A percentile compares a stretch with the other conserved stretches of the same genome.
Evolutionary conservation across 2,329 filamentous ascomycete genomes (phyloP).

Genomic region (Talaromyces islandicus): DNA sequence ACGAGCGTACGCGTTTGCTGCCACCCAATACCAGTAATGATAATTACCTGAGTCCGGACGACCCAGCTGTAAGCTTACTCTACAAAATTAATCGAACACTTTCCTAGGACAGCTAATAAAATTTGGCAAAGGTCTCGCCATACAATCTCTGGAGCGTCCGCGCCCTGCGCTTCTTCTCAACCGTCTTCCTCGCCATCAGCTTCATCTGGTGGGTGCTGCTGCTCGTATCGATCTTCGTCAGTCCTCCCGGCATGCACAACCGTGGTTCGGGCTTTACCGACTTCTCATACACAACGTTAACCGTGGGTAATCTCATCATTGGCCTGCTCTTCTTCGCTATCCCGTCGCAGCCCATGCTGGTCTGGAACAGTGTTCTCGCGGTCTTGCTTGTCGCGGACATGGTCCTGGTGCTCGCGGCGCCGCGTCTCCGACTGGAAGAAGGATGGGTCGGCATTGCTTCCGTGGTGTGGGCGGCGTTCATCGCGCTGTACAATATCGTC

Average conservation of each 20-base stretch:
- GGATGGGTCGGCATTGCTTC: constrained; percentile 86
- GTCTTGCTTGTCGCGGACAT: constrained; percentile 65
- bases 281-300: constrained; percentile 75
- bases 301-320: constrained; percentile 68
- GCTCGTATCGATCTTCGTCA: constrained; percentile 85
- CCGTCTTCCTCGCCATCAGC: constrained; percentile 67
- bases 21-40: constrained; percentile 56
- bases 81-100: too few species aligned
- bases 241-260: constrained; percentile 76
- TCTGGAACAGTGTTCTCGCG: constrained; percentile 64
- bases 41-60: constrained; percentile 68
- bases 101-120: too few species aligned
- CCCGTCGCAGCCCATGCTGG: constrained; percentile 71
- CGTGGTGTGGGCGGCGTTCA: constrained; percentile 74
- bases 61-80: constrained; percentile 59
- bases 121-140: constrained; percentile 59
- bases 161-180: constrained; percentile 68
- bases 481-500: constrained; percentile 70
- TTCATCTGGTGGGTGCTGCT: constrained; percentile 92
- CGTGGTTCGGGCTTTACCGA: constrained; percentile 90
- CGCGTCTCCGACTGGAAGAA: constrained; percentile 72
- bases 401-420: constrained; percentile 71
- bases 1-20: constrained; percentile 62
- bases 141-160: constrained; percentile 94
- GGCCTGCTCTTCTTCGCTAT: constrained; percentile 80